These are phyloP conservation scores for Chrysanthemum makinoi DNA, from an alignment of 129 eudicot species.

Conservation along the genomic window DNA sequence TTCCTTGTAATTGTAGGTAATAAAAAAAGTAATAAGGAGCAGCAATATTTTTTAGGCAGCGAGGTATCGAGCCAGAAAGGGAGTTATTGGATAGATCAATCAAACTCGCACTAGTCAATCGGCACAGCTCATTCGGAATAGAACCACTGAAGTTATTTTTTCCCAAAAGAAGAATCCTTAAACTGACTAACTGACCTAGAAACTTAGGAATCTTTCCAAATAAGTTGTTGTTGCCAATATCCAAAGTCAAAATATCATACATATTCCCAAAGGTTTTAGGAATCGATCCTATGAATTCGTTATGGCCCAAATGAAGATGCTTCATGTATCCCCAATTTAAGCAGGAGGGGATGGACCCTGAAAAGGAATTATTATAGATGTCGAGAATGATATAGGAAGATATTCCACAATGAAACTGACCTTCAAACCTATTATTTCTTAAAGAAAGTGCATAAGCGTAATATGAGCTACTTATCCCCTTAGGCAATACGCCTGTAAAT, in stretches of 20 bases:
- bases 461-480: slow-evolving; percentile 3
- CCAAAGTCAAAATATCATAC: slow-evolving; percentile 25
- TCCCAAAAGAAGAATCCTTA: slow-evolving; percentile 29
- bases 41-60: slow-evolving; percentile 22
- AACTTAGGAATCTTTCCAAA: slow-evolving; percentile 21
- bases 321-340: neutral
- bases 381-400: slow-evolving; percentile 7
- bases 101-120: slow-evolving; percentile 8
- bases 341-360: slow-evolving; percentile 31
- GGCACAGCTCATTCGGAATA: slow-evolving; percentile 29
- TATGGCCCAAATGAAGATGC: slow-evolving; percentile 28
- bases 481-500: slow-evolving; percentile 24
- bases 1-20: neutral
- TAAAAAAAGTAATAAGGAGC: neutral
- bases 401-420: slow-evolving; percentile 26
- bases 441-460: neutral
- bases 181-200: slow-evolving; percentile 13
- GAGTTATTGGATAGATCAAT: slow-evolving; percentile 28
- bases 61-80: slow-evolving; percentile 29
- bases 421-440: slow-evolving; percentile 26
- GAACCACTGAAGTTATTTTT: slow-evolving; percentile 28
- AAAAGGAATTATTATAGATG: slow-evolving; percentile 22
- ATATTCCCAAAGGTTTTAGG: slow-evolving; percentile 17
- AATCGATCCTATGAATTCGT: slow-evolving; percentile 27
- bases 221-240: slow-evolving; percentile 31